Conservation (phyloP, 768 basidiomycete genomes). For the Xerocomellus amylosporus region DNA sequence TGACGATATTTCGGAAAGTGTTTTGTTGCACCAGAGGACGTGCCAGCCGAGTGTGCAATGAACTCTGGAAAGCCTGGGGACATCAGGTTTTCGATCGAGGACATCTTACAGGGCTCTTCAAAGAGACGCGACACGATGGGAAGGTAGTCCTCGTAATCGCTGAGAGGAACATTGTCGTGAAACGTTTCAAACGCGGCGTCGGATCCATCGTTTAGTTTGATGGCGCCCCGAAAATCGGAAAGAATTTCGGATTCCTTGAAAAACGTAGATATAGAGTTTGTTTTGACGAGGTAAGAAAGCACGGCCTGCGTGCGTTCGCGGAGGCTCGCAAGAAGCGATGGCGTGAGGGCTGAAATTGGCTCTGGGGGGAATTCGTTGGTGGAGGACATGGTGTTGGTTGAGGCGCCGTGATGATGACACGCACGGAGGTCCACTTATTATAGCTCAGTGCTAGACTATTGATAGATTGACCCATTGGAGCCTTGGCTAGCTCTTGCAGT, state of each 20-base stretch:
- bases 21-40: conserved; percentile 15
- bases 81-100: conserved; percentile 23
- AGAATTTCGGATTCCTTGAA: conserved; percentile 17
- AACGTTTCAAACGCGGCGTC: conserved; percentile 6
- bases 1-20: conserved; percentile 22
- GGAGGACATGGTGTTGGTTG: conserved; percentile 8
- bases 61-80: conserved; percentile 21
- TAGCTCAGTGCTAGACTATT: not conserved
- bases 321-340: conserved; percentile 14
- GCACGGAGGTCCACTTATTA: not conserved
- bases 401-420: not conserved
- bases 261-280: conserved; percentile 17
- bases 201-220: not conserved
- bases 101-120: conserved; percentile 19
- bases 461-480: too few species aligned
- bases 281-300: conserved; percentile 23
- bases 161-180: conserved; percentile 17
- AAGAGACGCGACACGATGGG: conserved; percentile 21
- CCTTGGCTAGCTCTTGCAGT: too few species aligned
- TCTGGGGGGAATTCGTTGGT: conserved; percentile 12
- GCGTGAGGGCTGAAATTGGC: conserved; percentile 14
- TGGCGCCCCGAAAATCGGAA: conserved; percentile 10
- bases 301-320: conserved; percentile 20
- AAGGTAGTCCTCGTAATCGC: conserved; percentile 16
- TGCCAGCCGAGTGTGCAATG: conserved; percentile 22